Evolutionary conservation across 179 eudicot species (phyloP).

Genomic region (Heliamphora pulchella): DNA sequence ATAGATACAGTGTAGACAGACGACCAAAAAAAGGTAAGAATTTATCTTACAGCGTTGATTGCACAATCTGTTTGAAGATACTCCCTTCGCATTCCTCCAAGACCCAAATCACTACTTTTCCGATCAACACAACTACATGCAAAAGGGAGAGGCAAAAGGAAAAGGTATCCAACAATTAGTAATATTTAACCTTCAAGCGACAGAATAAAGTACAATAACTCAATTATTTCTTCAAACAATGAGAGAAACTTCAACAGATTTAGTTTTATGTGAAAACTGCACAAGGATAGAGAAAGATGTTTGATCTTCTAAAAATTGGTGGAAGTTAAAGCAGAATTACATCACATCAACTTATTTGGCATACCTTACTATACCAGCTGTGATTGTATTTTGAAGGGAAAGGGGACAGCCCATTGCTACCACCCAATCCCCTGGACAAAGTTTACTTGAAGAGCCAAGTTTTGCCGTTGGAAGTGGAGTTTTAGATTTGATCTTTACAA

Average conservation of each 20-base stretch:
- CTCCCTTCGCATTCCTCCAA: conserved; percentile 90
- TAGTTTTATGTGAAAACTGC: conserved; percentile 3
- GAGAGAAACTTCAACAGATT: not conserved
- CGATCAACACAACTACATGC: conserved; percentile 78
- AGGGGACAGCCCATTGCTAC: conserved; percentile 92
- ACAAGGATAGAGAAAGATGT: not conserved
- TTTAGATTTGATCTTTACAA: conserved; percentile 69
- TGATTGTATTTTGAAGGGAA: conserved; percentile 84
- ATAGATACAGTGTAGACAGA: not conserved
- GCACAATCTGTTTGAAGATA: conserved; percentile 93
- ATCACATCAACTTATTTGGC: not conserved
- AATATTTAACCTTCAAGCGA: not conserved
- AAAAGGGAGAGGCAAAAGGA: not conserved
- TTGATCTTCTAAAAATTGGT: not conserved
- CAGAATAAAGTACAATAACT: not conserved
- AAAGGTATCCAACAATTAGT: conserved; percentile 2
- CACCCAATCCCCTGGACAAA: conserved; percentile 99
- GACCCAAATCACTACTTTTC: conserved; percentile 91
- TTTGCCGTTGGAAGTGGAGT: conserved; percentile 82
- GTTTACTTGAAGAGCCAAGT: conserved; percentile 73
- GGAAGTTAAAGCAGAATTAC: not conserved
- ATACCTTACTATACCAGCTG: conserved; percentile 93
- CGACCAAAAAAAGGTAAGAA: not conserved
- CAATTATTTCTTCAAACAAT: not conserved
- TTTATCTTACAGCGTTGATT: conserved; percentile 50